Percentiles rank a stretch among this genome's conserved stretches.
Conservation (phyloP, 495 filamentous ascomycete species). For the Rusavskia elegans region DNA sequence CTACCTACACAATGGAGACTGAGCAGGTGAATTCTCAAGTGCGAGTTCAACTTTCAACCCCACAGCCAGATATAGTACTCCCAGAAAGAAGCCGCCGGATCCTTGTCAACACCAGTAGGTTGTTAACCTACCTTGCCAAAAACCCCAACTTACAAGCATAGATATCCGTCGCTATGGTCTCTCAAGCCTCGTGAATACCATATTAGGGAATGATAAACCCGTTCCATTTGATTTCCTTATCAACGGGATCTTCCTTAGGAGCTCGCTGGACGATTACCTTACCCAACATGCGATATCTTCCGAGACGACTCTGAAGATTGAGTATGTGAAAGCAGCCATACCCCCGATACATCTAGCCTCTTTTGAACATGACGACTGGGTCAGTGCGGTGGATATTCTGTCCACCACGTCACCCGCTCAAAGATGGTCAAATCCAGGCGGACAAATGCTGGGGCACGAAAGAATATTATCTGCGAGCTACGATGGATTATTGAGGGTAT, state of each 20-base stretch:
- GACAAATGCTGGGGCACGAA: slow-evolving; percentile 33
- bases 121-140: slow-evolving; percentile 1
- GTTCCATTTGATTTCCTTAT: slow-evolving; percentile 93
- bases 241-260: slow-evolving; percentile 77
- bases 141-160: slow-evolving; percentile 16
- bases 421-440: slow-evolving; percentile 32
- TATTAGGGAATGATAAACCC: slow-evolving; percentile 60
- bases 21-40: slow-evolving; percentile 24
- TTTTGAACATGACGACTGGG: slow-evolving; percentile 95
- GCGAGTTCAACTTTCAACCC: slow-evolving; percentile 42
- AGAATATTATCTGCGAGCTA: slow-evolving; percentile 79
- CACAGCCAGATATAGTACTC: slow-evolving; percentile 41
- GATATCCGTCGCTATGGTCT: slow-evolving; percentile 80
- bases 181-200: slow-evolving; percentile 83
- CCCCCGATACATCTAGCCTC: slow-evolving; percentile 73
- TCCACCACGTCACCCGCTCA: slow-evolving; percentile 48
- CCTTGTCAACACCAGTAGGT: slow-evolving; percentile 46
- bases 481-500: slow-evolving; percentile 73
- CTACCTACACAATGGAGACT: too few relatives aligned
- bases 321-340: slow-evolving; percentile 83
- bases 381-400: slow-evolving; percentile 77
- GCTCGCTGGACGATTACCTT: slow-evolving; percentile 79
- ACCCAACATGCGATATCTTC: slow-evolving; percentile 69
- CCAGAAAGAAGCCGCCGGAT: slow-evolving; percentile 46
- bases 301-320: slow-evolving; percentile 70